Evolutionary conservation across 176 grass and related monocot species (phyloP).

Genomic region (Oryza coarctata): DNA sequence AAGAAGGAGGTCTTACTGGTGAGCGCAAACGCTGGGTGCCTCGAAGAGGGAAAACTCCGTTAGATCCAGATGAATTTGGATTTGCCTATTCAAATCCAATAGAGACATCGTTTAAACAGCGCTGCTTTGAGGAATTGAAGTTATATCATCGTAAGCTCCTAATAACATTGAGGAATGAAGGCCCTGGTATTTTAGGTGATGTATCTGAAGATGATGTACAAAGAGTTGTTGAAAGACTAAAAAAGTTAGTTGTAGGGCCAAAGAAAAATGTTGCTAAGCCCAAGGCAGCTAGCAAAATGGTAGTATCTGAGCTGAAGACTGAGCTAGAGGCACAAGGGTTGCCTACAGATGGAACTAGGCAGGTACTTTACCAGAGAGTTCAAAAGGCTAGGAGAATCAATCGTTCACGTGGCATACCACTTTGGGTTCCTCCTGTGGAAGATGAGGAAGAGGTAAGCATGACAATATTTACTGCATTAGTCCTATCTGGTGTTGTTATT

Average conservation of each 20-base stretch:
- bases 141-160: slow-evolving; percentile 75
- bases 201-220: slow-evolving; percentile 71
- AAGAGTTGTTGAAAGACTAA: slow-evolving; percentile 74
- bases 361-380: slow-evolving; percentile 94
- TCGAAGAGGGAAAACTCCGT: slow-evolving; percentile 78
- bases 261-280: slow-evolving; percentile 82
- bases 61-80: slow-evolving; percentile 90
- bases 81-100: slow-evolving; percentile 93
- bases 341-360: slow-evolving; percentile 91
- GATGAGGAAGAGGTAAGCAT: slow-evolving; percentile 73
- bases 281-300: slow-evolving; percentile 98
- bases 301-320: slow-evolving; percentile 87
- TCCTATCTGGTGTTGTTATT: slow-evolving; percentile 1
- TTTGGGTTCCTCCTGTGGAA: slow-evolving; percentile 94
- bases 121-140: slow-evolving; percentile 80
- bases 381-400: slow-evolving; percentile 99
- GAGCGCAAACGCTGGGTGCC: slow-evolving; percentile 98
- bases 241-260: slow-evolving; percentile 68
- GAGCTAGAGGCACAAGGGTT: slow-evolving; percentile 95
- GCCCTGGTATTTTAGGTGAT: slow-evolving; percentile 82
- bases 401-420: slow-evolving; percentile 83
- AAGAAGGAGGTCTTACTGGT: slow-evolving; percentile 97
- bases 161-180: slow-evolving; percentile 79
- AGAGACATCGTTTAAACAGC: slow-evolving; percentile 85
- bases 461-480: slow-evolving; percentile 20